Conservation (phyloP, 345 rosid genomes). For the Euphorbia peplus region DNA sequence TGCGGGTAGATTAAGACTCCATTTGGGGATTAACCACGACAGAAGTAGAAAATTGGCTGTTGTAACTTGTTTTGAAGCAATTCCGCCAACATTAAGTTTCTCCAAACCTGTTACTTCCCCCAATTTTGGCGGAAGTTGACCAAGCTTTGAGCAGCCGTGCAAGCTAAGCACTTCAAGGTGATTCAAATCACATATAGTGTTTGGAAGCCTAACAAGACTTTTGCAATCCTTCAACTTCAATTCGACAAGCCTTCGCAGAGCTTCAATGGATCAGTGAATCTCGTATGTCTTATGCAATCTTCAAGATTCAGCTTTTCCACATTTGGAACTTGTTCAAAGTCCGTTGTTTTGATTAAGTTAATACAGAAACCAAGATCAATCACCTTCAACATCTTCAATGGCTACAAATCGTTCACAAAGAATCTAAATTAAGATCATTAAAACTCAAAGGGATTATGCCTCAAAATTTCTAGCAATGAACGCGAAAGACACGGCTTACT, state of each 20-base stretch:
- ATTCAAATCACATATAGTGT: conserved; percentile 1
- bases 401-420: neutral
- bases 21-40: conserved; percentile 5
- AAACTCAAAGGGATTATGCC: too few species aligned
- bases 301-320: conserved; percentile 12
- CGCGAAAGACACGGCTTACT: conserved; percentile 2
- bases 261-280: conserved; percentile 15
- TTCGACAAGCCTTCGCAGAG: neutral
- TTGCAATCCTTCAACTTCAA: conserved; percentile 12
- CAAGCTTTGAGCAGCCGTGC: conserved; percentile 16
- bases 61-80: conserved; percentile 7
- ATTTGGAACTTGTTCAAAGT: neutral
- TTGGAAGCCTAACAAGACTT: conserved; percentile 15
- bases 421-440: too few species aligned
- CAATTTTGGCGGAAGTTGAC: conserved; percentile 8
- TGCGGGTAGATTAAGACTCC: neutral
- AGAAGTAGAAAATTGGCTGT: neutral
- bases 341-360: neutral
- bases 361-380: conserved; percentile 14
- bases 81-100: neutral
- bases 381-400: conserved; percentile 9
- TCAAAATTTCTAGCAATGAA: neutral
- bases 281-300: conserved; percentile 10
- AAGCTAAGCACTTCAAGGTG: neutral
- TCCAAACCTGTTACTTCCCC: conserved; percentile 3